Evolutionary conservation across 805 yeast genomes (phyloP).

Genomic region (Candida sphagnicola): DNA sequence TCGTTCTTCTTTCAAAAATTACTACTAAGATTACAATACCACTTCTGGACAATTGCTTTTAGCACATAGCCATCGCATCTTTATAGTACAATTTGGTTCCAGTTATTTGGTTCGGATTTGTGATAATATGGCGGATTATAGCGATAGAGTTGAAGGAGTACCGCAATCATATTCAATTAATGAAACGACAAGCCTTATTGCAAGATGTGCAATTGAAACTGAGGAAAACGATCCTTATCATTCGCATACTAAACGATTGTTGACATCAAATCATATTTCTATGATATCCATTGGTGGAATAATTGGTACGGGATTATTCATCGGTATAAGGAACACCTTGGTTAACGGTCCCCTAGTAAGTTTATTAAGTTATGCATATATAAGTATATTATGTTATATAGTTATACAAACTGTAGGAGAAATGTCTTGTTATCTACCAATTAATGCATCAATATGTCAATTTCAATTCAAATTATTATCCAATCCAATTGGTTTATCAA

Average conservation of each 20-base stretch:
- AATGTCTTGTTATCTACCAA: slow-evolving; percentile 15
- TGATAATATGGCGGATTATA: no score
- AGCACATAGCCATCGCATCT: no score
- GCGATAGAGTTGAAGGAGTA: no score
- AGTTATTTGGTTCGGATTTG: no score
- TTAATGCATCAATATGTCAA: slow-evolving; percentile 17
- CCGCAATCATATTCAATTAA: no score
- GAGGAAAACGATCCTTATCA: no score
- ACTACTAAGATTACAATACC: no score
- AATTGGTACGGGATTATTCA: slow-evolving; percentile 20
- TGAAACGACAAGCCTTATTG: no score
- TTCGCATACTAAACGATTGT: slow-evolving; percentile 6
- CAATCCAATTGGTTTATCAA: slow-evolving; percentile 13
- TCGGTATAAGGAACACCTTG: slow-evolving; percentile 11
- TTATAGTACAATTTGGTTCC: no score
- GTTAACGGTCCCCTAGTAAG: slow-evolving; percentile 17
- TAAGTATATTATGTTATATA: slow-evolving; percentile 16
- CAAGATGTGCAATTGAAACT: no score
- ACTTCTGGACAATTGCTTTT: no score
- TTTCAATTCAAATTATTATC: slow-evolving; percentile 16
- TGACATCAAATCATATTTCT: slow-evolving; percentile 9
- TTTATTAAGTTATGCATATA: slow-evolving; percentile 13
- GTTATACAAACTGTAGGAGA: slow-evolving; percentile 17
- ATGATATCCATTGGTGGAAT: slow-evolving; percentile 22
- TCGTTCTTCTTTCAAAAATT: not conserved